Conservation (phyloP, 2,329 filamentous ascomycete species). For the Dissoconium aciculare region DNA sequence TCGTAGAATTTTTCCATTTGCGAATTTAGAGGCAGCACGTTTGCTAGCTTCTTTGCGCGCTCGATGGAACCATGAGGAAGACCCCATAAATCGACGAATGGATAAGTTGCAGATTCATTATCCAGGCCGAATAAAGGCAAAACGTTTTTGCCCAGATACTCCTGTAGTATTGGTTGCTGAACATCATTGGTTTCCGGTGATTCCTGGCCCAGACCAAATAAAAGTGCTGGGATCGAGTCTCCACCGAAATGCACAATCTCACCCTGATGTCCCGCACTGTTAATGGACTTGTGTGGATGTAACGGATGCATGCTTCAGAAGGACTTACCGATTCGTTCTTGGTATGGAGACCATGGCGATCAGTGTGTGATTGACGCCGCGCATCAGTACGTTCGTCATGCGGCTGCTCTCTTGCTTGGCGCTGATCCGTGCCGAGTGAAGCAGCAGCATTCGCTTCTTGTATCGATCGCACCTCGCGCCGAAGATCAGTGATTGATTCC, state of each 20-base stretch:
- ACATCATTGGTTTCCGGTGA: conserved; percentile 19
- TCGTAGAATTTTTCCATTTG: conserved; percentile 44
- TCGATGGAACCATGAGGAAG: conserved; percentile 43
- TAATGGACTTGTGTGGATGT: too few species aligned
- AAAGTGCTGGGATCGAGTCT: conserved; percentile 46
- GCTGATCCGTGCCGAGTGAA: too few species aligned
- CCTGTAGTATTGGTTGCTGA: conserved; percentile 39
- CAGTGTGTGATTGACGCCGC: conserved; percentile 23
- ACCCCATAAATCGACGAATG: conserved; percentile 50
- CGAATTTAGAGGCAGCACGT: conserved; percentile 42
- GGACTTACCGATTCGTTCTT: conserved; percentile 32
- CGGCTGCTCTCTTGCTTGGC: neutral
- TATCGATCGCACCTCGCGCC: conserved; percentile 16
- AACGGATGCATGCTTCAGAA: neutral
- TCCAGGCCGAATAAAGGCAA: conserved; percentile 48
- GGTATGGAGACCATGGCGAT: conserved; percentile 44
- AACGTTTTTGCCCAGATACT: conserved; percentile 45
- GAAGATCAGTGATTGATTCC: conserved; percentile 31
- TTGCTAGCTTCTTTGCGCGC: conserved; percentile 43
- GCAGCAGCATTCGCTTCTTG: too few species aligned
- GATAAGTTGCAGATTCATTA: conserved; percentile 50
- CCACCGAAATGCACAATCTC: conserved; percentile 48
- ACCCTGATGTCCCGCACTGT: conserved; percentile 33
- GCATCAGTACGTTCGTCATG: conserved; percentile 1
- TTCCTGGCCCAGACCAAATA: conserved; percentile 35